These are phyloP conservation scores for Cucurbita pepo DNA, from an alignment of 306 rosid genomes.

Conservation along the genomic window DNA sequence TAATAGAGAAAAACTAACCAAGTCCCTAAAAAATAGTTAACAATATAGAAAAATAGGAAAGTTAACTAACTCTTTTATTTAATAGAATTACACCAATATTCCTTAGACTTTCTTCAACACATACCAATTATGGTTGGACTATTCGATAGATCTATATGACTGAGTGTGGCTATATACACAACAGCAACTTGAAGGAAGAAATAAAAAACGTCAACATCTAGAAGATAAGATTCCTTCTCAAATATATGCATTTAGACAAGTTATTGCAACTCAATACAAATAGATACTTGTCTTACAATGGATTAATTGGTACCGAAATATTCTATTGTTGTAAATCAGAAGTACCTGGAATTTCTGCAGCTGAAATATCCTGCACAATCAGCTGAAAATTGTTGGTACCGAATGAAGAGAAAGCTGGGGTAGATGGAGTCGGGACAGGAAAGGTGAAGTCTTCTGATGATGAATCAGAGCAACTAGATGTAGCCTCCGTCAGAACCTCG, in stretches of 20 bases:
- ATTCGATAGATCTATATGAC: not conserved
- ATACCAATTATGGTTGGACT: not conserved
- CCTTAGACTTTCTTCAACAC: no score
- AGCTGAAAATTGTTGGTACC: conserved; percentile 26
- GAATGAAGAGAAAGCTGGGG: conserved; percentile 18
- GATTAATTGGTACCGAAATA: not conserved
- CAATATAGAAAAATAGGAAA: no score
- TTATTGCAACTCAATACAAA: no score
- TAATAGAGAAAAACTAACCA: no score
- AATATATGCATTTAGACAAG: not conserved
- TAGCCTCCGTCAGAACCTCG: conserved; percentile 24
- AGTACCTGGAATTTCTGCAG: conserved; percentile 47
- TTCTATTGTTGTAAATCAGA: not conserved
- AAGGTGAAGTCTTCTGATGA: conserved; percentile 72
- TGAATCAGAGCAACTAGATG: conserved; percentile 69
- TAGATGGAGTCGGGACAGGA: conserved; percentile 34
- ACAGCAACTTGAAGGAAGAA: not conserved
- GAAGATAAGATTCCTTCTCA: not conserved
- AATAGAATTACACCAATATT: no score
- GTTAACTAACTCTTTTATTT: no score
- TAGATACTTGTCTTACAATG: no score
- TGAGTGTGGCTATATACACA: not conserved
- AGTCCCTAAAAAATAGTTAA: no score
- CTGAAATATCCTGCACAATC: conserved; percentile 63
- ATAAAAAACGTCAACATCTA: not conserved